Conservation (phyloP, 306 rosid species). For the apple (Malus domestica) region ASM211411v1 NC_041798.1:25585001-25585500, state of each 20-base stretch:
- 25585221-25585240: constrained; percentile 19
- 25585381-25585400: neutral
- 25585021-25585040: constrained; percentile 27
- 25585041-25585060: constrained; percentile 36
- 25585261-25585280: constrained; percentile 2
- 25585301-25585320: neutral
- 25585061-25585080: constrained; percentile 28
- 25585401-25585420: neutral
- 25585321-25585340: neutral
- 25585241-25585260: constrained; percentile 3
- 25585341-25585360: neutral
- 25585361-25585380: neutral
- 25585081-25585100: constrained; percentile 24
- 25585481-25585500: constrained; percentile 11
- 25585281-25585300: neutral
- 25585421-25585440: neutral
- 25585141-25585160: constrained; percentile 29
- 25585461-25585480: neutral
- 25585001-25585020: constrained; percentile 31
- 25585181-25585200: constrained; percentile 21
- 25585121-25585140: constrained; percentile 47
- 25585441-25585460: neutral
- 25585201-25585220: constrained; percentile 12
- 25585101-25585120: constrained; percentile 27
- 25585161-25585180: constrained; percentile 26